phyloP scores from a whole-genome alignment of 2,329 filamentous ascomycete genomes.

The Cladosporium sp. region DNA sequence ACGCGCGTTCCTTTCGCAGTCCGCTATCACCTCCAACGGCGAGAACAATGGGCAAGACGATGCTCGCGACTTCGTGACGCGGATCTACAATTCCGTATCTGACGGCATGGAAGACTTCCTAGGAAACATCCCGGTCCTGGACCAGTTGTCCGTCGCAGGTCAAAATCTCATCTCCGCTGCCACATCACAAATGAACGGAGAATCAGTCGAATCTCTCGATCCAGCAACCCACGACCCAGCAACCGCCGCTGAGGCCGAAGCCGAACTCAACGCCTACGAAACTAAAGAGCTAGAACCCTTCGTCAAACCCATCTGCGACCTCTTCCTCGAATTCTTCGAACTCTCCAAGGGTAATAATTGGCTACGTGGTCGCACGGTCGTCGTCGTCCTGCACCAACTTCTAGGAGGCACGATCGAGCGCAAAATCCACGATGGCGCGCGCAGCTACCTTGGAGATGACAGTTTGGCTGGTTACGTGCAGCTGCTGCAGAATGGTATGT shows the following conservation, averaged over 20 bases:
- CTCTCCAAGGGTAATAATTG: slow-evolving; percentile 94
- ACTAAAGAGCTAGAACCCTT: slow-evolving; percentile 86
- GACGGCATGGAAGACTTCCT: slow-evolving; percentile 98
- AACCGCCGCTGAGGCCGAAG: slow-evolving; percentile 72
- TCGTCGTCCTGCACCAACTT: slow-evolving; percentile 92
- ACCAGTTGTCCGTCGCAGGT: slow-evolving; percentile 86
- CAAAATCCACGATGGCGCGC: slow-evolving; percentile 83
- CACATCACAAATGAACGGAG: slow-evolving; percentile 45
- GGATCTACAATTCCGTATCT: slow-evolving; percentile 92
- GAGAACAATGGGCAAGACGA: slow-evolving; percentile 56
- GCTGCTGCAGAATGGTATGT: slow-evolving; percentile 70
- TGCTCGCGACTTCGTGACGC: slow-evolving; percentile 74
- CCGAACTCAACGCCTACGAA: slow-evolving; percentile 89
- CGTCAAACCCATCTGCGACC: slow-evolving; percentile 95
- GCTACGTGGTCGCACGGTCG: slow-evolving; percentile 90
- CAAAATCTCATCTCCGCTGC: slow-evolving; percentile 83
- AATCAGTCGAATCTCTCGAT: slow-evolving; percentile 38
- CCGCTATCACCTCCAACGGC: slow-evolving; percentile 63
- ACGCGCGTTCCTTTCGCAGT: slow-evolving; percentile 82
- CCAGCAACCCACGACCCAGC: slow-evolving; percentile 40
- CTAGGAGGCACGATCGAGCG: slow-evolving; percentile 94
- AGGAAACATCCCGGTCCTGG: slow-evolving; percentile 90
- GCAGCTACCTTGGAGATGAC: slow-evolving; percentile 69
- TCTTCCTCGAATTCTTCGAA: slow-evolving; percentile 94
- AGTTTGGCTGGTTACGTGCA: slow-evolving; percentile 70